Evolutionary conservation across 2,329 filamentous ascomycete genomes (phyloP), one percentile per base, ranked within the genome.

Genomic region (Stemphylium beticola): DNA sequence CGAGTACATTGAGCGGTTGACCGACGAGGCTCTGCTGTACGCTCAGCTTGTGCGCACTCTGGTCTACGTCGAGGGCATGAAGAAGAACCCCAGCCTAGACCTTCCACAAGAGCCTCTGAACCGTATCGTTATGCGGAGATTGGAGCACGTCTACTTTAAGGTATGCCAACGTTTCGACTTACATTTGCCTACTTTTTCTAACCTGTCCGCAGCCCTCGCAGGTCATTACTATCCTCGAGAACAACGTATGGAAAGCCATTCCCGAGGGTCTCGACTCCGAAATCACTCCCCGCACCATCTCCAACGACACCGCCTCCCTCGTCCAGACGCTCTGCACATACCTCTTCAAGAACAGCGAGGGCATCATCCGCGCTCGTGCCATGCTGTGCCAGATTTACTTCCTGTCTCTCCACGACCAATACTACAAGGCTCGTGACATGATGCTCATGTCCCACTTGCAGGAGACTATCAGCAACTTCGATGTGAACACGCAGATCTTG

Each of bases 331-430:
- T 99, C 48, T 96, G 92, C 86, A 92, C 90, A 76, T 97, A 97
- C 78, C 88, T 99, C 39, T 99, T 98, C 84, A 84, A 86, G 76
- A 83, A 97, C 81, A 96, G 92, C 76, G 93, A 97, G 74, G 93
- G 93, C 66, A 98, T 99, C 70, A 93, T 97, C 72, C 89, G 93
- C 63, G 96, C 93, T 56, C 89, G 95, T 56, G 93, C 95, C 40
- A 98, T 99, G 93, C 85, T 99, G 59, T 97, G 92, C 83, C 92
- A 98, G 79, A 95, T 99, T 61, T 99, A 99, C 83, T 96, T 96
- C 87, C 84, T 97, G 67, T 95, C 95, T 45, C 85, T 99, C 48
- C 95, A 99, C 79, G 93, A 97, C 79, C 89, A 96, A 70, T 99
- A 98, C 84, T 98, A 96, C 85, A 92, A 90, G 79, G 90, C 95